Evolutionary conservation across 2,329 filamentous ascomycete species (phyloP).

Genomic region (Colletotrichum lupini): DNA sequence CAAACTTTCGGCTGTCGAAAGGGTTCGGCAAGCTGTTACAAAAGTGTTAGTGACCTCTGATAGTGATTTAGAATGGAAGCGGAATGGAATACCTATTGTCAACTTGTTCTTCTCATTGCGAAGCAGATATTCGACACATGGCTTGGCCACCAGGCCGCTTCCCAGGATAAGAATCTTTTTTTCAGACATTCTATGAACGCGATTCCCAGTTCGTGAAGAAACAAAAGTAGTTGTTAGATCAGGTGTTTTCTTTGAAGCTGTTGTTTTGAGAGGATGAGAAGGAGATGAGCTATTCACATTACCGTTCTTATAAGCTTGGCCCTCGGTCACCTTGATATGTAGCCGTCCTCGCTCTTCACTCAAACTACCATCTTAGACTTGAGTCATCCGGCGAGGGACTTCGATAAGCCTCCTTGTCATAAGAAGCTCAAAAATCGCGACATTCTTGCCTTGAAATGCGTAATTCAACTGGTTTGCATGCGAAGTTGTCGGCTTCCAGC

Average conservation of each 20-base stretch:
- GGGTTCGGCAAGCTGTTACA: conserved; percentile 33
- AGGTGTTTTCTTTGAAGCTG: too few relatives aligned
- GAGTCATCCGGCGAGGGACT: neutral
- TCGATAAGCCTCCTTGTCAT: neutral
- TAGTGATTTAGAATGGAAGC: neutral
- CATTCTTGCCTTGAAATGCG: neutral
- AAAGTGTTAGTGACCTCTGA: neutral
- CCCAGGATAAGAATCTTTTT: conserved; percentile 37
- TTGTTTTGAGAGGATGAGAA: neutral
- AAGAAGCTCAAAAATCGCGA: neutral
- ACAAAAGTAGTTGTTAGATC: too few relatives aligned
- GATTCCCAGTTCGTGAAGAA: too few relatives aligned
- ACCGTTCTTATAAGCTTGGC: neutral
- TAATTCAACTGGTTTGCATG: neutral
- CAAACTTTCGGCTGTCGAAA: conserved; percentile 16
- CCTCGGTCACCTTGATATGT: neutral
- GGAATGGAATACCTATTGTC: conserved; percentile 31
- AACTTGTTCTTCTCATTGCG: conserved; percentile 28
- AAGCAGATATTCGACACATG: conserved; percentile 37
- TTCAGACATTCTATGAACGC: neutral
- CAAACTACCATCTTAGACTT: neutral
- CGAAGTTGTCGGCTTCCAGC: neutral
- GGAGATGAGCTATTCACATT: neutral
- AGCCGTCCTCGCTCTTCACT: neutral
- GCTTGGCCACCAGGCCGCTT: conserved; percentile 36